Evolutionary conservation across 176 grass and related monocot genomes (phyloP).

Genomic region (Saccharum spontaneum): DNA sequence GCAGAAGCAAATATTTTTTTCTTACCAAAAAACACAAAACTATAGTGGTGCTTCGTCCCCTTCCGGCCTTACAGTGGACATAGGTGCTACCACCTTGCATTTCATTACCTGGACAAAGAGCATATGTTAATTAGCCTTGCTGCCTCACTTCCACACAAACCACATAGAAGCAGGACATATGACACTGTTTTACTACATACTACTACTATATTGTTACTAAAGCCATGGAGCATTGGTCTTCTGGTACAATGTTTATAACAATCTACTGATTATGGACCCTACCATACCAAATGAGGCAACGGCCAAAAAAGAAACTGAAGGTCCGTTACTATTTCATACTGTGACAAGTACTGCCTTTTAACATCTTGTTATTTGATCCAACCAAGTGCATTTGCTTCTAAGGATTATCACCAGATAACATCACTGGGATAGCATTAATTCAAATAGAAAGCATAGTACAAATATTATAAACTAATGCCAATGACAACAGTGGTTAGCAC

Average conservation of each 20-base stretch:
- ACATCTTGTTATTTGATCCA: neutral
- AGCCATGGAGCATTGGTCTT: neutral
- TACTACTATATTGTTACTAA: neutral
- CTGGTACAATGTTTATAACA: neutral
- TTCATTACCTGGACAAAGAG: slow-evolving; percentile 53
- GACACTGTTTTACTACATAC: neutral
- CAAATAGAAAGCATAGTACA: neutral
- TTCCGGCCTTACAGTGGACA: slow-evolving; percentile 96
- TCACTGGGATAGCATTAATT: neutral
- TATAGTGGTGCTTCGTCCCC: slow-evolving; percentile 81
- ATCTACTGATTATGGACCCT: neutral
- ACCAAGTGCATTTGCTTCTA: neutral
- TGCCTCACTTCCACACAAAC: neutral
- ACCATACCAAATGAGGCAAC: too few relatives aligned
- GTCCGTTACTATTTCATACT: neutral
- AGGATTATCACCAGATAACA: neutral
- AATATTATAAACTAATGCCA: neutral
- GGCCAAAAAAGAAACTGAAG: neutral
- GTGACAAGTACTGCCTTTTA: neutral
- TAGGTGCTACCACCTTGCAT: slow-evolving; percentile 58
- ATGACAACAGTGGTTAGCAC: neutral
- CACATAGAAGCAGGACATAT: neutral
- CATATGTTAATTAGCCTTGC: neutral
- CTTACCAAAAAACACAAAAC: slow-evolving; percentile 89
- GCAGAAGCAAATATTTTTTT: neutral